Evolutionary conservation across 2,329 filamentous ascomycete species (phyloP).

Genomic region (Byssochlamys sp.): DNA sequence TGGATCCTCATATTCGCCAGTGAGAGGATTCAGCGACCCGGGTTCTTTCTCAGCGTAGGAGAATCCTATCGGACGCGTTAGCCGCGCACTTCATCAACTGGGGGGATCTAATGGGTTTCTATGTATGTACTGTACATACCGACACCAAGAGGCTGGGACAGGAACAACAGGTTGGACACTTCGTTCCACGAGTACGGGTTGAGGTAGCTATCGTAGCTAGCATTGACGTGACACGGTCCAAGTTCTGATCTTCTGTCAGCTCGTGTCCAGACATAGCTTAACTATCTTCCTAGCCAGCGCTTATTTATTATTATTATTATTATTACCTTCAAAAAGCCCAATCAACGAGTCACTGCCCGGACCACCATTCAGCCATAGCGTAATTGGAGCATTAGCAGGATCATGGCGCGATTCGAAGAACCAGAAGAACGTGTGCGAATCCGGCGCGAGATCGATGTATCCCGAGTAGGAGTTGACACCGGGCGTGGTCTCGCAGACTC

Average conservation of each 20-base stretch:
- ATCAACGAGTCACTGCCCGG: conserved; percentile 35
- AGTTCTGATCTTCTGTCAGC: conserved; percentile 20
- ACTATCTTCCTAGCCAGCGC: not conserved
- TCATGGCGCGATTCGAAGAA: conserved; percentile 49
- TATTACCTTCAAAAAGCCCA: conserved; percentile 30
- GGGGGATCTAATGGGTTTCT: not conserved
- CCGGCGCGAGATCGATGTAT: conserved; percentile 44
- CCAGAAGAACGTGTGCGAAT: conserved; percentile 47
- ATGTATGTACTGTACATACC: conserved; percentile 24
- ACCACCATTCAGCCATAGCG: conserved; percentile 35
- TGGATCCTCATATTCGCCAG: conserved; percentile 38
- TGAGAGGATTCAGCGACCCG: conserved; percentile 35
- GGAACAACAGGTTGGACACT: conserved; percentile 51
- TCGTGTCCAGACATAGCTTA: not conserved
- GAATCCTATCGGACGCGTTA: conserved; percentile 17
- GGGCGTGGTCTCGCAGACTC: conserved; percentile 46
- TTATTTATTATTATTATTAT: not conserved
- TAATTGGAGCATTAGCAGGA: conserved; percentile 35
- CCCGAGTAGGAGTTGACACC: conserved; percentile 49
- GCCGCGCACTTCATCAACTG: not conserved
- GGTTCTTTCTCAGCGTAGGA: conserved; percentile 25
- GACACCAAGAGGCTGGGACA: conserved; percentile 52
- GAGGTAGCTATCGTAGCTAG: conserved; percentile 35
- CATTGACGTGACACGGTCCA: conserved; percentile 37
- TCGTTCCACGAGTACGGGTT: conserved; percentile 55